phyloP scores from a whole-genome alignment of 2,329 filamentous ascomycete species.

The Aspergillus sp. region DNA sequence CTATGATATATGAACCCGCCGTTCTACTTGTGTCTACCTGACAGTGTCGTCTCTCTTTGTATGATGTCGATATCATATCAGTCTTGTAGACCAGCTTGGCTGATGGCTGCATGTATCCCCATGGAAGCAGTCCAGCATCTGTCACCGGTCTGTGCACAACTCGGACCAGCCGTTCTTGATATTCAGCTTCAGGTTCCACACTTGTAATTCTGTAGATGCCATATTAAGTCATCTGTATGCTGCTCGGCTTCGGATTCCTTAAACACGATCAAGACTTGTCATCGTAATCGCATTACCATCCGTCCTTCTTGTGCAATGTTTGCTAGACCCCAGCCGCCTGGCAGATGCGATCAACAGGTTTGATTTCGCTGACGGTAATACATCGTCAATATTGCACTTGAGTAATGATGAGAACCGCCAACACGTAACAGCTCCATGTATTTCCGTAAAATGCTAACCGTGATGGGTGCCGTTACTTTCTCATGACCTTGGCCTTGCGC shows the following conservation, averaged over 20 bases:
- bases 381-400: background rate
- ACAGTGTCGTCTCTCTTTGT: background rate
- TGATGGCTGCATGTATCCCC: background rate
- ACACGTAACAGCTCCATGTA: background rate
- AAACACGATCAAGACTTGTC: background rate
- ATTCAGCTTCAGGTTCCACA: background rate
- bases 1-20: no score
- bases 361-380: background rate
- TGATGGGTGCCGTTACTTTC: slow-evolving; percentile 29
- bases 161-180: background rate
- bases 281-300: background rate
- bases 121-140: background rate
- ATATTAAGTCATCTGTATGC: background rate
- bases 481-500: slow-evolving; percentile 49
- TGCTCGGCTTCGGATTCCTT: background rate
- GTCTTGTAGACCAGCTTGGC: background rate
- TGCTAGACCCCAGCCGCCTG: background rate
- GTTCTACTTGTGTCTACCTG: background rate
- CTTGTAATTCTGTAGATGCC: background rate
- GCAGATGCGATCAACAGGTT: background rate
- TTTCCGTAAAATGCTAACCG: background rate
- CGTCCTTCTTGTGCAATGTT: background rate
- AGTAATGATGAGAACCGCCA: background rate
- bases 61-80: background rate
- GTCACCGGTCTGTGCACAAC: background rate